Percentiles rank a stretch among this genome's conserved stretches.
Evolutionary conservation across 768 basidiomycete genomes (phyloP).

Genomic region (Mycena haematopus): DNA sequence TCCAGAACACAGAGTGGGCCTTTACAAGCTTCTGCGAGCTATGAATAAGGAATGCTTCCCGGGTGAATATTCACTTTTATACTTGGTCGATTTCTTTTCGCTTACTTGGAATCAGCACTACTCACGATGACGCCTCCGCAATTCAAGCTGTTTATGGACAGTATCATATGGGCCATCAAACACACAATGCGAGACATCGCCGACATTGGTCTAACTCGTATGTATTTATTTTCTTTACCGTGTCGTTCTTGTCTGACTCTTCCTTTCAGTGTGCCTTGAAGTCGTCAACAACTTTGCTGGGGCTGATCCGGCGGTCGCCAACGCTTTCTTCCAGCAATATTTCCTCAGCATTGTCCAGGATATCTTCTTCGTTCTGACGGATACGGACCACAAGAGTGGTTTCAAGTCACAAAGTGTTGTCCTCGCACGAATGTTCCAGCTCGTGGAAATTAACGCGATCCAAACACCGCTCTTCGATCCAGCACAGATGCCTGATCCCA

Average conservation of each 20-base stretch:
- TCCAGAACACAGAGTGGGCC: conserved; percentile 96
- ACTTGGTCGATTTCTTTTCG: conserved; percentile 18
- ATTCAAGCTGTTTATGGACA: conserved; percentile 98
- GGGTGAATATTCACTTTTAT: conserved; percentile 53
- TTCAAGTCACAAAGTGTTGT: conserved; percentile 95
- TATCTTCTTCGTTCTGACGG: conserved; percentile 96
- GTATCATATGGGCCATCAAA: conserved; percentile 99
- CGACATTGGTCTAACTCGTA: conserved; percentile 85
- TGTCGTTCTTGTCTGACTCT: conserved; percentile 9
- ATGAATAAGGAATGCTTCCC: conserved; percentile 96
- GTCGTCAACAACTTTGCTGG: conserved; percentile 93
- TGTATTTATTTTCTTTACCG: conserved; percentile 32
- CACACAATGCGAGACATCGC: conserved; percentile 99
- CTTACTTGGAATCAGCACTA: conserved; percentile 58
- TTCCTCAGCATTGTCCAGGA: conserved; percentile 93
- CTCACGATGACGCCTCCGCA: conserved; percentile 87
- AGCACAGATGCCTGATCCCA: conserved; percentile 68
- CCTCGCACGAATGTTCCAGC: conserved; percentile 92
- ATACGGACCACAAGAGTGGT: conserved; percentile 98
- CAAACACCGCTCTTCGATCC: conserved; percentile 88
- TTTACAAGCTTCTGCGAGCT: conserved; percentile 93
- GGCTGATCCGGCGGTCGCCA: conserved; percentile 78
- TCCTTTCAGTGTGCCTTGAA: conserved; percentile 79
- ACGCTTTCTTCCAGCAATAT: conserved; percentile 96
- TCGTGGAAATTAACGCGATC: conserved; percentile 83